Conservation (phyloP, 2,329 filamentous ascomycete genomes). For the Aureobasidium pullulans region DNA sequence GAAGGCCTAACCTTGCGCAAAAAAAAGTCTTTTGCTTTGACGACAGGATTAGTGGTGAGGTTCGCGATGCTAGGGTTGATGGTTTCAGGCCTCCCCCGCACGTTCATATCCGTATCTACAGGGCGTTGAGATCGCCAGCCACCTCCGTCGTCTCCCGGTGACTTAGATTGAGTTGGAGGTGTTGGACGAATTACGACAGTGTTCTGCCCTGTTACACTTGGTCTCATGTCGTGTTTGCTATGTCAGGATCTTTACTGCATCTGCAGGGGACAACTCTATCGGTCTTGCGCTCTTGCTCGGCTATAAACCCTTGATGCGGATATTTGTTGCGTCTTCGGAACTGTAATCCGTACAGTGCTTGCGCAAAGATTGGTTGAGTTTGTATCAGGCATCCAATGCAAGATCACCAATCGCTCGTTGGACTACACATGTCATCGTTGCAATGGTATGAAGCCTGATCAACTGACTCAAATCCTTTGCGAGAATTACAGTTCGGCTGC, state of each 20-base stretch:
- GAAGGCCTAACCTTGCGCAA: background rate
- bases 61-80: background rate
- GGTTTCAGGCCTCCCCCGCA: slow-evolving; percentile 2
- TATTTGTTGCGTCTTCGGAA: background rate
- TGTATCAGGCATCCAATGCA: background rate
- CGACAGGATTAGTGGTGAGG: background rate
- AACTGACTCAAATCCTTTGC: background rate
- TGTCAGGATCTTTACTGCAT: background rate
- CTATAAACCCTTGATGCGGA: background rate
- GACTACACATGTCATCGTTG: background rate
- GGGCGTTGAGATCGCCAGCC: background rate
- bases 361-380: background rate
- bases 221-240: background rate
- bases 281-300: background rate
- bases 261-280: background rate
- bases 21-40: background rate
- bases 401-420: no score
- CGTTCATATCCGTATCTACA: background rate
- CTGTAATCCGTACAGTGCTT: background rate
- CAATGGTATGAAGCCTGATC: background rate
- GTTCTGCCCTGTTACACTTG: background rate
- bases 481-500: background rate
- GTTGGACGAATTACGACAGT: background rate
- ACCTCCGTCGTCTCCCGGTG: background rate
- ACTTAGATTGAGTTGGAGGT: background rate